phyloP scores from a whole-genome alignment of 495 filamentous ascomycete species.

The Hypoxylon subgilvum region DNA sequence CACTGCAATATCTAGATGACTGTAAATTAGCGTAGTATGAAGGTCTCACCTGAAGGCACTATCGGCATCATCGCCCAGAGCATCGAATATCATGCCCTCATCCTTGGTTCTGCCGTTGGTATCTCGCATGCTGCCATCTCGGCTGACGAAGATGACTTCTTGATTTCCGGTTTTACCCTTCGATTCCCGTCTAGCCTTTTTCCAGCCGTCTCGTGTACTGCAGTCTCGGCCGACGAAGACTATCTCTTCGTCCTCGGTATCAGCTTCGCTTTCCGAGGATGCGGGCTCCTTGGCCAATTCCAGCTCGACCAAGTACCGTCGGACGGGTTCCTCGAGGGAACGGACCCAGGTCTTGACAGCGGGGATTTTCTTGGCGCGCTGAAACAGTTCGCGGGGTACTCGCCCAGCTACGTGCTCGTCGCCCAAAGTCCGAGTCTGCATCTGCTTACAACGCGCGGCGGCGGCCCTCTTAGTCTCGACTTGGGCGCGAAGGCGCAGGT shows the following conservation, averaged over 20 bases:
- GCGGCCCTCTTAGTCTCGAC: conserved; percentile 48
- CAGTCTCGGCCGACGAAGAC: conserved; percentile 87
- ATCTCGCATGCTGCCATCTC: conserved; percentile 31
- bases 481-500: conserved; percentile 65
- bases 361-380: conserved; percentile 55
- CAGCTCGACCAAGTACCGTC: conserved; percentile 48
- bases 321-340: conserved; percentile 56
- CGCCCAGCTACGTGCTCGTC: conserved; percentile 48
- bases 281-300: conserved; percentile 57
- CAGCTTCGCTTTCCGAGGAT: conserved; percentile 51
- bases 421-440: conserved; percentile 31
- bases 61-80: conserved; percentile 70
- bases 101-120: conserved; percentile 60
- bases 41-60: conserved; percentile 78
- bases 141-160: conserved; percentile 71
- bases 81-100: conserved; percentile 81
- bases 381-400: conserved; percentile 65
- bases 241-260: conserved; percentile 82
- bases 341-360: conserved; percentile 55
- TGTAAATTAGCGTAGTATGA: conserved; percentile 15
- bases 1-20: conserved; percentile 27
- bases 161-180: conserved; percentile 62
- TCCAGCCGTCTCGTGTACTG: conserved; percentile 68
- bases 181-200: conserved; percentile 50
- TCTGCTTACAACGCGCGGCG: conserved; percentile 40